phyloP scores from a whole-genome alignment of 805 yeast species.

The Pichia cephalocereana region DNA sequence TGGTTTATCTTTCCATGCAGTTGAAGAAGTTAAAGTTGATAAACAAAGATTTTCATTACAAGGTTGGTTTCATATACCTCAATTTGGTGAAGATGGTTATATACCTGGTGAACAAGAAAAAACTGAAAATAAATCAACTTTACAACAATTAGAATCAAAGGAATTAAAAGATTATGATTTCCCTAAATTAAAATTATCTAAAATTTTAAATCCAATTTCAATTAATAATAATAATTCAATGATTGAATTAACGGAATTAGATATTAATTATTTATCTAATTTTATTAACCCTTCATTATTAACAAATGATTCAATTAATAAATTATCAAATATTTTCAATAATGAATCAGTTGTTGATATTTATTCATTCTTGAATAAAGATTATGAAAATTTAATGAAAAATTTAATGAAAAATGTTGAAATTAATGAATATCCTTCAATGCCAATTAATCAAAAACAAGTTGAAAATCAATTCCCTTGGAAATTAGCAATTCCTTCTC shows the following conservation, averaged over 20 bases:
- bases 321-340: slow-evolving; percentile 43
- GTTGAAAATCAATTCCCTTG: slow-evolving; percentile 52
- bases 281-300: slow-evolving; percentile 52
- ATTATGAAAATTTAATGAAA: slow-evolving; percentile 39
- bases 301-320: slow-evolving; percentile 26
- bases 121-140: slow-evolving; percentile 64
- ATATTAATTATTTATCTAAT: slow-evolving; percentile 38
- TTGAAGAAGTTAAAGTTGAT: slow-evolving; percentile 90
- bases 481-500: slow-evolving; percentile 91
- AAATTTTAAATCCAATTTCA: slow-evolving; percentile 15
- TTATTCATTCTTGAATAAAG: slow-evolving; percentile 48
- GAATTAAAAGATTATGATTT: slow-evolving; percentile 72
- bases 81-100: slow-evolving; percentile 80
- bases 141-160: slow-evolving; percentile 70
- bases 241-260: slow-evolving; percentile 29
- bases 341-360: slow-evolving; percentile 67
- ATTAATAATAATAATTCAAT: slow-evolving; percentile 17
- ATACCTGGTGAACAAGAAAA: slow-evolving; percentile 75
- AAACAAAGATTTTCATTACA: slow-evolving; percentile 87
- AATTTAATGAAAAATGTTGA: slow-evolving; percentile 46
- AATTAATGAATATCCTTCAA: slow-evolving; percentile 40
- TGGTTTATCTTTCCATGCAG: slow-evolving; percentile 94
- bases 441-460: slow-evolving; percentile 49
- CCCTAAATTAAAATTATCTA: slow-evolving; percentile 46
- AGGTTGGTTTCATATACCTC: slow-evolving; percentile 99